phyloP scores from a whole-genome alignment of 2,329 filamentous ascomycete species.

The Fusarium robinianum region DNA sequence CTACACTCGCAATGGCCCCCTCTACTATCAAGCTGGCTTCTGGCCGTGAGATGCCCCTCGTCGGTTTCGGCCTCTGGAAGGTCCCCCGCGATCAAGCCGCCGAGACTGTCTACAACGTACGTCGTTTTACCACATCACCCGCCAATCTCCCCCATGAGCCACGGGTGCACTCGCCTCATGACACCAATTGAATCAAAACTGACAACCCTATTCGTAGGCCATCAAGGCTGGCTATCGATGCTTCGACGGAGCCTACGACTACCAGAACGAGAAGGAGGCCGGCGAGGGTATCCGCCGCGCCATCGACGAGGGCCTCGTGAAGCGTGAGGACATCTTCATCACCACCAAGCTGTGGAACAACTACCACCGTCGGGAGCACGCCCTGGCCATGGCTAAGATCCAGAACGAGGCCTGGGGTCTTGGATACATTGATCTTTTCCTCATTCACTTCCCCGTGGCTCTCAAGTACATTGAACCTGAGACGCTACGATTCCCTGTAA shows the following conservation, averaged over 20 bases:
- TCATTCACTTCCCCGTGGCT: constrained; percentile 68
- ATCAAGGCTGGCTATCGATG: constrained; percentile 59
- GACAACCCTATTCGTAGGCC: constrained; percentile 36
- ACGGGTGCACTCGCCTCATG: too few relatives aligned
- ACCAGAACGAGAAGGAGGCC: constrained; percentile 68
- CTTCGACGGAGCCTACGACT: constrained; percentile 60
- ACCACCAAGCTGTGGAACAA: constrained; percentile 90
- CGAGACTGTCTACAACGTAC: constrained; percentile 65
- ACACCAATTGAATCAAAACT: not conserved
- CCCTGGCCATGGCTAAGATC: constrained; percentile 71
- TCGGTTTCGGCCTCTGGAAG: constrained; percentile 73
- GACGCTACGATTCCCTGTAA: constrained; percentile 45
- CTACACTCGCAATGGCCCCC: constrained; percentile 19
- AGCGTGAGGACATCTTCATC: constrained; percentile 81
- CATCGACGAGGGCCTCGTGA: constrained; percentile 62
- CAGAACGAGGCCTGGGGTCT: constrained; percentile 79
- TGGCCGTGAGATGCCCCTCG: constrained; percentile 40
- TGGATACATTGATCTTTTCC: constrained; percentile 85
- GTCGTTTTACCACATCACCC: constrained; percentile 6
- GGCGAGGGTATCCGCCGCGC: constrained; percentile 64
- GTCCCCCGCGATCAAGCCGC: constrained; percentile 51
- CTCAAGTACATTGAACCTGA: constrained; percentile 50
- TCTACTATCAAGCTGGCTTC: constrained; percentile 33
- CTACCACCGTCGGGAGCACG: constrained; percentile 78
- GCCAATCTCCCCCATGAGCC: too few relatives aligned